Base-by-base conservation (phyloP, 2,329 filamentous ascomycete species). In the Pseudogymnoascus sp. region DNA sequence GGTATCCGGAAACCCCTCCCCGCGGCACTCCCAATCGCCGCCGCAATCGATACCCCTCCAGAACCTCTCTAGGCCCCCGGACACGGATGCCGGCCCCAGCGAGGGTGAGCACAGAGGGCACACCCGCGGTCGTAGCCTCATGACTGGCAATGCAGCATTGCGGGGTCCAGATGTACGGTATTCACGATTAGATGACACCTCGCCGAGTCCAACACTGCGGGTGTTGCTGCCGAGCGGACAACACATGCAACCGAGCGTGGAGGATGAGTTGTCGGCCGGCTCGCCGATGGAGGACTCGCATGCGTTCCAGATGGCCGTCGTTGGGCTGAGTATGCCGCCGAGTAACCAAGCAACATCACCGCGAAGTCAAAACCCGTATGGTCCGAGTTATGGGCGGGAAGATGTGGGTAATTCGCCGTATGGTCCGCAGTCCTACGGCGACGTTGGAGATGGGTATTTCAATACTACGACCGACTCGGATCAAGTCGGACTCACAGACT, bases 1-100 rank as follows among this genome's bases (percentile, higher is more conserved):
- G 78, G 76, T 79, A 74, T 77, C 78, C 67, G 75, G 77, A 70
- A 77, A 77, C 67, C 73, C 76, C 59, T 74, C 77, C 63, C 63
- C 65, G 35, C 60, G 64, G 64, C 75, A 77, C 66, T 74, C 75
- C 64, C 77, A 80, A 29, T 74, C 76, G 50, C 71, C 74, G 62
- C 76, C 79, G 63, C 81, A 82, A 69, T 86, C 87, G 64, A 92
- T 94, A 75, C 88, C 88, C 63, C 78, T 93, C 63, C 86, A 86
- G 73, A 83, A 87, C 68, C 77, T 89, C 26, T 63, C 68, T 66
- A 73, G 68, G 10, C 70, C 71, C 58, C 69, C 71, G n/a, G 70
- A 71, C 63, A 66, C 67, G 11, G 66, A 69, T 65, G 69, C 66
- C 57, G 62, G 57, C 33, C 17, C 33, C 24, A 59, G 33, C 33